Base-by-base conservation (phyloP, 805 yeast species). In the Kregervanrija delftensis region DNA sequence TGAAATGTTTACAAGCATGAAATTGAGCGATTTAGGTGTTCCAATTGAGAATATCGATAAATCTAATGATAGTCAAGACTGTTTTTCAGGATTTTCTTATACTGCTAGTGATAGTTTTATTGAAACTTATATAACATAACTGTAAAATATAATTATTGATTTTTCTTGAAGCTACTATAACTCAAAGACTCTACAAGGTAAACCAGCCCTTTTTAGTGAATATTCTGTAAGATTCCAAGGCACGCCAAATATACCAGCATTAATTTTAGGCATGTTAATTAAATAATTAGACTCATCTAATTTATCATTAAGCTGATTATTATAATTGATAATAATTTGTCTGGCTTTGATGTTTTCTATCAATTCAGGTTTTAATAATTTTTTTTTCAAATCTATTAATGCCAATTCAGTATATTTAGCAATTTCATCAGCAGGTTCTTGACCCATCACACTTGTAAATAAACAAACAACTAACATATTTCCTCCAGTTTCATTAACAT, bases 191-290 rank as follows among this genome's bases (percentile, higher is more conserved):
- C 64, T 66, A 44, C 71, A 69, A 5, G 62, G 50, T 28, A 71
- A 47, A 8, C 53, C 59, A 4, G 60, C 46, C 16, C 65, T 54
- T 13, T 62, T 45, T 46, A 87, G 56, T 0, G 74, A 74, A 12
- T 47, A 53, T 56, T 79, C 91, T 0, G 95, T 86, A 10, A 71
- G 51, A 11, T 68, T 72, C 95, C 95, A 86, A 0, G 95, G 93
- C 8, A 85, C 89, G 1, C 73, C 73, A 60, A 86, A 87, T 2
- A 87, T 75, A 0, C 95, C 95, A 30, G 91, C 75, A 54, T 87
- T 87, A 52, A 87, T 86, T 59, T 74, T 73, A 16, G 96, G 95
- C 83, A 87, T 76, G 50, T 72, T 71, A 2, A 86, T 56, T 0
- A 39, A 3, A 17, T 32, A 39, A 8, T 33, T 28, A 6, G 42